Base-by-base conservation (phyloP, 306 rosid species). In the Cyclanthera cordifolia region DNA sequence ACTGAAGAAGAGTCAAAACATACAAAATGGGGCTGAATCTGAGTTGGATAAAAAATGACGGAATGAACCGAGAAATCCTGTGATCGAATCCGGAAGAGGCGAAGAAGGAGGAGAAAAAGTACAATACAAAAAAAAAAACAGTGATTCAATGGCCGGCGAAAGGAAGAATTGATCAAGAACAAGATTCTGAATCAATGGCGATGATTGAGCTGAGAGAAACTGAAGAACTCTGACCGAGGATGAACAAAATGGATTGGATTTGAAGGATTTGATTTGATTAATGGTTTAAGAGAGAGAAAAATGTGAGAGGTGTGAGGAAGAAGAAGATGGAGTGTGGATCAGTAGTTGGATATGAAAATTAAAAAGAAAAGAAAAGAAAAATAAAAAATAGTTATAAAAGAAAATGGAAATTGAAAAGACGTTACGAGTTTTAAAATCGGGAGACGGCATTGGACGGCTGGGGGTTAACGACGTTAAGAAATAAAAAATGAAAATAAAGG, bases 1-100 rank as follows among this genome's bases (percentile, higher is more conserved):
- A 59, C 14, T 47, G 23, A 21, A 65, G 53, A 30, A 64, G 53
- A 39, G 45, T 34, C 19, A 71, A 47, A 47, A 49, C 73, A 53
- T 39, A 55, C 6, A 52, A 30, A 30, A 49, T 49, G 47, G 13
- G 14, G 14, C 7, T 43, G 74, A 75, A 76, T 75, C 76, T 39
- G 73, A 70, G 74, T 11, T 47, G 86, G 87, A 87, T 84, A 83
- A 80, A 77, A 58, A 84, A 78, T 20, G 81, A 66, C 69, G 78
- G 77, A 76, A 59, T 56, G 67, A 52, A 52, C 24, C 32, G 24
- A 27, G 14, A 41, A 43, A 53, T 3, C 46, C 53, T 15, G 37
- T 52, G 52, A 53, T 34, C 15, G 67, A 60, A 37, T 49, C 28
- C 28, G 48, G 14, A 60, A n/a, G 53, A 49, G 49, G 15, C 52